Conservation (phyloP, 768 basidiomycete genomes). For the Leccinum variicolor region DNA sequence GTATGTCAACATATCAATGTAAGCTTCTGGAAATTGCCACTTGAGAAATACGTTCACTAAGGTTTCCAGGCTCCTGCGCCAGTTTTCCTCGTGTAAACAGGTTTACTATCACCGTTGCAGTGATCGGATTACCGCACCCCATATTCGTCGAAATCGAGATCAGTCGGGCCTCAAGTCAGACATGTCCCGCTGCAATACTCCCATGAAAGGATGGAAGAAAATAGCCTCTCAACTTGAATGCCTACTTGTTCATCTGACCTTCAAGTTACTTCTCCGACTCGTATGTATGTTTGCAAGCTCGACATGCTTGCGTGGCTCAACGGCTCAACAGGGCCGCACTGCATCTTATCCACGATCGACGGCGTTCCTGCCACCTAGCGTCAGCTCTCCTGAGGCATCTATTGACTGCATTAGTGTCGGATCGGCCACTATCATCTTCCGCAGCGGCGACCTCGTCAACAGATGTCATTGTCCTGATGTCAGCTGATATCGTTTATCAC, state of each 20-base stretch:
- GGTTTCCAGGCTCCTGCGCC: constrained; percentile 5
- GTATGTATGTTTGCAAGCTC: not conserved
- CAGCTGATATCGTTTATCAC: not conserved
- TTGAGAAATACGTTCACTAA: not conserved
- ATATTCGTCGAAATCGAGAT: constrained; percentile 5
- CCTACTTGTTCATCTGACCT: not conserved
- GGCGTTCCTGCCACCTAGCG: not conserved
- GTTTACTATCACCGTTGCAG: not conserved
- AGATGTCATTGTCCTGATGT: constrained; percentile 1
- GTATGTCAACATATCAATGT: not conserved
- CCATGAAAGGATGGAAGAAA: not conserved
- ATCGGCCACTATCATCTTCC: constrained; percentile 4
- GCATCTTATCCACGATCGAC: constrained; percentile 5
- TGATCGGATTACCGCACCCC: not conserved
- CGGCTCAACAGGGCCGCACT: not conserved
- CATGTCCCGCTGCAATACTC: not conserved
- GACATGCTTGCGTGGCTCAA: not conserved
- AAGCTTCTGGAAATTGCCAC: not conserved
- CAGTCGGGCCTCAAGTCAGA: not conserved
- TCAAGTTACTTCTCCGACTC: not conserved
- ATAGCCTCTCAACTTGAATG: not conserved
- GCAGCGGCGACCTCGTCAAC: not conserved
- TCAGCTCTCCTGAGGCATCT: not conserved
- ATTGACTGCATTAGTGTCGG: not conserved
- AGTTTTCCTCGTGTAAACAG: constrained; percentile 10